Conservation (phyloP, 228 moss, liverwort and hornwort genomes). For the Sphagnum magellanicum region DNA sequence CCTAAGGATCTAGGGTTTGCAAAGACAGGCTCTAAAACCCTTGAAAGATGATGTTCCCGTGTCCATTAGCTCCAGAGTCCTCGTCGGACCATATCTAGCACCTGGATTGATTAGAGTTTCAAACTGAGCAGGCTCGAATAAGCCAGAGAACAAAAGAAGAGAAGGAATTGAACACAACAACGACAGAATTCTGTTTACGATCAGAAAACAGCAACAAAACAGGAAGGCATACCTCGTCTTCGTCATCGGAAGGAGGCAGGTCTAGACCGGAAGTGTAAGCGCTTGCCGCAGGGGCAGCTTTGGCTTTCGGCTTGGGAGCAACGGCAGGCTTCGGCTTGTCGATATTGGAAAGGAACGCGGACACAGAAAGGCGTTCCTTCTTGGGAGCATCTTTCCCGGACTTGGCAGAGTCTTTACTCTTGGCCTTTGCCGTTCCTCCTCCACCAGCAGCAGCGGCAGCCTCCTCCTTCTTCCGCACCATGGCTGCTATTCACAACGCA, state of each 20-base stretch:
- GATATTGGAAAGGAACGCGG: conserved; percentile 64
- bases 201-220: background rate
- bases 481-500: background rate
- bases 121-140: background rate
- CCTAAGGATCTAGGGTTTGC: too few species aligned
- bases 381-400: conserved; percentile 43
- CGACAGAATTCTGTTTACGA: background rate
- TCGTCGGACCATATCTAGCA: too few species aligned
- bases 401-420: conserved; percentile 30
- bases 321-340: conserved; percentile 48
- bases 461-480: conserved; percentile 91
- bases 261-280: conserved; percentile 66
- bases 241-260: conserved; percentile 93
- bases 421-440: conserved; percentile 13
- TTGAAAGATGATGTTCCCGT: too few species aligned
- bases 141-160: background rate
- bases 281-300: conserved; percentile 12
- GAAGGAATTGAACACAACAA: background rate
- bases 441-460: conserved; percentile 14
- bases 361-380: conserved; percentile 77
- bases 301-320: conserved; percentile 22
- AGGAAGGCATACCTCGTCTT: conserved; percentile 31
- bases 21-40: too few species aligned
- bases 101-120: too few species aligned
- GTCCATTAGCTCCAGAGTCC: too few species aligned